Evolutionary conservation across 495 filamentous ascomycete genomes (phyloP).

Genomic region (Mycothermus thermophilus): DNA sequence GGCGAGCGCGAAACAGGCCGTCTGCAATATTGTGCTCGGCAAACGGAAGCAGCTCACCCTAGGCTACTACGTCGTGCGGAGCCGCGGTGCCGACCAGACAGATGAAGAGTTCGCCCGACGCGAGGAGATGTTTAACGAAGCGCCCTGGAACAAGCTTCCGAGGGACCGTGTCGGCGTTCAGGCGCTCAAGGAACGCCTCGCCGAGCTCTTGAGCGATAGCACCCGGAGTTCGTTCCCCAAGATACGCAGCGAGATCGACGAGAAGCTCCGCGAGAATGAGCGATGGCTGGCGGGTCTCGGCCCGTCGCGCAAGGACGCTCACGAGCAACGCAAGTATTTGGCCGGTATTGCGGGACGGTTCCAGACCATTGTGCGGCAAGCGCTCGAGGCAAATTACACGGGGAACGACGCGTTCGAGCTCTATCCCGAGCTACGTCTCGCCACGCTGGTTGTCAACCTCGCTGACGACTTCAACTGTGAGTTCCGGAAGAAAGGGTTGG

Average conservation of each 20-base stretch:
- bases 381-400: constrained; percentile 30
- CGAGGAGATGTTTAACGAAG: constrained; percentile 19
- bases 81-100: constrained; percentile 27
- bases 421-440: constrained; percentile 20
- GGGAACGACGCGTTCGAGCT: constrained; percentile 24
- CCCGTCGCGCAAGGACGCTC: constrained; percentile 22
- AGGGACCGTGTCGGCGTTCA: constrained; percentile 35
- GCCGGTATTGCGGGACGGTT: constrained; percentile 28
- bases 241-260: constrained; percentile 29
- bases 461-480: constrained; percentile 7
- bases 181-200: constrained; percentile 30
- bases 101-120: constrained; percentile 7
- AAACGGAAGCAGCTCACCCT: constrained; percentile 30
- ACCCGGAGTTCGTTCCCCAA: constrained; percentile 35
- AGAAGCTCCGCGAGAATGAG: constrained; percentile 22
- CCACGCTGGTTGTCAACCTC: constrained; percentile 28
- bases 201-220: constrained; percentile 28
- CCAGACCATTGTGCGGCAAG: constrained; percentile 24
- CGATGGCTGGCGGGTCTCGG: constrained; percentile 28
- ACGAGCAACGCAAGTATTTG: constrained; percentile 33
- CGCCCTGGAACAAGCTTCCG: constrained; percentile 31
- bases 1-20: constrained; percentile 25
- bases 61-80: constrained; percentile 45
- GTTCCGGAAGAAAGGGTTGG: constrained; percentile 1
- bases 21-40: constrained; percentile 33